Evolutionary conservation across 495 filamentous ascomycete species (phyloP).

Genomic region (Staphylotrichum tortipilum): DNA sequence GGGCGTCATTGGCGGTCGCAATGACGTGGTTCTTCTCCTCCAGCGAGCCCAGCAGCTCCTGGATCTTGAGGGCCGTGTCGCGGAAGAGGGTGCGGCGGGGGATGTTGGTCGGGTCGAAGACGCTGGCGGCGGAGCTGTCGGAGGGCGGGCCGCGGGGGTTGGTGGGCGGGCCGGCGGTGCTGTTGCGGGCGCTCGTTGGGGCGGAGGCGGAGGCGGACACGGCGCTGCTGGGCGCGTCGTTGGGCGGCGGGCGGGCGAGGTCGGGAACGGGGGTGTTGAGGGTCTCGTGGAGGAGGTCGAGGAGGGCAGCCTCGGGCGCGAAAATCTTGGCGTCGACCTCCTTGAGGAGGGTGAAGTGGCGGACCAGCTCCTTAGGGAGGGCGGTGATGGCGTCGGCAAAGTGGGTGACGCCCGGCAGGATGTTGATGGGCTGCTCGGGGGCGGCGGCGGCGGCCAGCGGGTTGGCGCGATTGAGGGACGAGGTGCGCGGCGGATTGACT

Average conservation of each 20-base stretch:
- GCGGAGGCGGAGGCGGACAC: constrained; percentile 32
- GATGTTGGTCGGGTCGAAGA: constrained; percentile 42
- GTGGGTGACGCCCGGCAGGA: constrained; percentile 89
- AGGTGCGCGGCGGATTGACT: constrained; percentile 43
- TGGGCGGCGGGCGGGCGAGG: constrained; percentile 26
- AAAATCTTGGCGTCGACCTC: constrained; percentile 95
- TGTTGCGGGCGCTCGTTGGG: constrained; percentile 37
- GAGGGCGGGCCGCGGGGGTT: constrained; percentile 26
- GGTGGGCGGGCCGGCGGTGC: constrained; percentile 30
- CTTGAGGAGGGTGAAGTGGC: constrained; percentile 88
- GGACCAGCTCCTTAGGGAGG: constrained; percentile 85
- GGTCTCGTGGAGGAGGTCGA: constrained; percentile 58
- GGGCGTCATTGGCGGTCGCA: constrained; percentile 75
- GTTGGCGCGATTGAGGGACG: constrained; percentile 36
- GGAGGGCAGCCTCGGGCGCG: constrained; percentile 61
- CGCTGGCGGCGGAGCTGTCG: constrained; percentile 27
- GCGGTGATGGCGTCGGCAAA: constrained; percentile 91
- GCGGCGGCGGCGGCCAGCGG: constrained; percentile 35
- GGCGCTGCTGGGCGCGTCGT: constrained; percentile 36
- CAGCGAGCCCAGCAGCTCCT: constrained; percentile 71
- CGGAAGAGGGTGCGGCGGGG: constrained; percentile 60
- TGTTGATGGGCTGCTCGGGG: constrained; percentile 45
- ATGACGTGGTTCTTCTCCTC: constrained; percentile 98
- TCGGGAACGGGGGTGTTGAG: constrained; percentile 50
- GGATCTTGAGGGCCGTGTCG: constrained; percentile 47